phyloP scores from a whole-genome alignment of 306 rosid genomes.

The Medicago lupulina region DNA sequence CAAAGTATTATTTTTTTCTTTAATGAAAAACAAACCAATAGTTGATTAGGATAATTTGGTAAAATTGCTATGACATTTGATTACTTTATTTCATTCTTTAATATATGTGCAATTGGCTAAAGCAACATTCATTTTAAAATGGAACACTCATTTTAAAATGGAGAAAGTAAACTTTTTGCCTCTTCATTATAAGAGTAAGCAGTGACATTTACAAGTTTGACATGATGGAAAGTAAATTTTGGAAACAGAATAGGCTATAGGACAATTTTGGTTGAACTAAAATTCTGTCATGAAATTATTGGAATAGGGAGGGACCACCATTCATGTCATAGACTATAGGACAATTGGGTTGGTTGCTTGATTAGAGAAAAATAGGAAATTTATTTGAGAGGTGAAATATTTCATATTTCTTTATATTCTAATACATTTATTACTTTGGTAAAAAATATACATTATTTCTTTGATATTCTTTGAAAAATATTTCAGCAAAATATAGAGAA shows the following conservation, averaged over 20 bases:
- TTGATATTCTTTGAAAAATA: too few relatives aligned
- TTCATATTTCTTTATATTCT: not conserved
- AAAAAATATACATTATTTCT: too few relatives aligned
- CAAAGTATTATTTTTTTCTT: too few relatives aligned
- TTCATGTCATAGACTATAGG: not conserved
- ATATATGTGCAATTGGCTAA: too few relatives aligned
- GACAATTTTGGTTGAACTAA: not conserved
- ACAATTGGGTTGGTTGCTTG: constrained; percentile 14
- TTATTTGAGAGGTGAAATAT: constrained; percentile 1
- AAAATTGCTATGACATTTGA: too few relatives aligned
- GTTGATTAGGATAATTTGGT: too few relatives aligned
- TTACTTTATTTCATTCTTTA: too few relatives aligned
- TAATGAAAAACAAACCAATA: too few relatives aligned
- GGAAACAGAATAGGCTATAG: not conserved
- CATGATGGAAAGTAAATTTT: constrained; percentile 33
- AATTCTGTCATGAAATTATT: not conserved
- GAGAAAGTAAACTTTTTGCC: not conserved
- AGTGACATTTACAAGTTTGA: constrained; percentile 50
- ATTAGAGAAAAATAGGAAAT: not conserved
- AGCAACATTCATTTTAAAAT: too few relatives aligned
- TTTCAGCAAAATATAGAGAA: too few relatives aligned
- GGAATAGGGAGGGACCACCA: constrained; percentile 6
- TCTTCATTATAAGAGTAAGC: constrained; percentile 39
- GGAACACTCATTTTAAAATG: too few relatives aligned
- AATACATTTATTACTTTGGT: too few relatives aligned